phyloP scores from a whole-genome alignment of 805 yeast genomes.

The Wickerhamomyces pijperi region DNA sequence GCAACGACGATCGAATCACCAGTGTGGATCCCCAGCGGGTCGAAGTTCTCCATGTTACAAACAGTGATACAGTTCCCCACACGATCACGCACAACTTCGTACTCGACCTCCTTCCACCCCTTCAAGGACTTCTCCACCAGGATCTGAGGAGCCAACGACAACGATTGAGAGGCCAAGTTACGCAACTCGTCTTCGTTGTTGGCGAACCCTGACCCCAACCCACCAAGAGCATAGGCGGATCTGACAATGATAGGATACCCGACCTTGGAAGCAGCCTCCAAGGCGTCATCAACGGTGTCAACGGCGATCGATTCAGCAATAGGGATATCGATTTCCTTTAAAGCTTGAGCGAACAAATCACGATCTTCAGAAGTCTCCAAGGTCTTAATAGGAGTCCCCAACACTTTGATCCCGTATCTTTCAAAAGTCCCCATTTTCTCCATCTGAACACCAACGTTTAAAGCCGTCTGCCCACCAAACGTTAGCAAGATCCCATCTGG shows the following conservation, averaged over 20 bases:
- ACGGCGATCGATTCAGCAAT: conserved; percentile 97
- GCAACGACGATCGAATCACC: conserved; percentile 99
- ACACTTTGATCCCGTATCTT: conserved; percentile 82
- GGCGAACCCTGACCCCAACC: conserved; percentile 96
- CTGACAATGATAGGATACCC: conserved; percentile 96
- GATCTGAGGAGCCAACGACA: conserved; percentile 88
- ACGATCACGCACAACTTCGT: conserved; percentile 95
- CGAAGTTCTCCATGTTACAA: conserved; percentile 98
- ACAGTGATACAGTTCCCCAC: conserved; percentile 97
- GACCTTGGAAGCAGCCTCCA: conserved; percentile 75
- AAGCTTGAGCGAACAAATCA: conserved; percentile 88
- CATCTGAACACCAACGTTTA: conserved; percentile 90
- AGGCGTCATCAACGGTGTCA: conserved; percentile 84
- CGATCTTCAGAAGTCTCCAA: conserved; percentile 96
- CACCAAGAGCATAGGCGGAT: conserved; percentile 96
- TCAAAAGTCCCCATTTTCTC: conserved; percentile 92
- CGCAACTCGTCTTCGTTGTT: conserved; percentile 69
- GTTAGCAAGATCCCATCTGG: conserved; percentile 95
- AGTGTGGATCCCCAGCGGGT: conserved; percentile 95
- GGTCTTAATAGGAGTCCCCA: conserved; percentile 96
- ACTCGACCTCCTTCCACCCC: conserved; percentile 99
- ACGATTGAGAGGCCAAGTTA: conserved; percentile 81
- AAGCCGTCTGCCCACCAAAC: conserved; percentile 97
- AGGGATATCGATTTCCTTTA: conserved; percentile 90
- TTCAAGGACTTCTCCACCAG: conserved; percentile 92